Evolutionary conservation across 202 grass and related monocot species (phyloP).

Genomic region (Zizania palustris): DNA sequence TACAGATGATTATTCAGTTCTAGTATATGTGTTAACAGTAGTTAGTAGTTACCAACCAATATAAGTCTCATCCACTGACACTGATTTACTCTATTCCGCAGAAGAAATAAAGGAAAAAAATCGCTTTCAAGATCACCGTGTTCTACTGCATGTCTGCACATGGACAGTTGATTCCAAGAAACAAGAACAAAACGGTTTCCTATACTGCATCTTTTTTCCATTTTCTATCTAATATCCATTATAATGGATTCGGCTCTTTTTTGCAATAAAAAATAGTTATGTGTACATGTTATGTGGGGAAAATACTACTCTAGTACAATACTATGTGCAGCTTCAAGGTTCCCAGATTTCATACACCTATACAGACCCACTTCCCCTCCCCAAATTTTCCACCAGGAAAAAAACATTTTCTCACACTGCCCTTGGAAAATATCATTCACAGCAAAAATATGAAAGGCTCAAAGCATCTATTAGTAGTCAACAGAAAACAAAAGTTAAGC

Average conservation of each 20-base stretch:
- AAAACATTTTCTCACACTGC: neutral
- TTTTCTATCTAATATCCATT: neutral
- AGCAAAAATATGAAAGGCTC: neutral
- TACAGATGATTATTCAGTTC: neutral
- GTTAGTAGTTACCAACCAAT: neutral
- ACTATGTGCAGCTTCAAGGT: neutral
- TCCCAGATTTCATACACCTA: too few relatives aligned
- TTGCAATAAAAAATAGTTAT: neutral
- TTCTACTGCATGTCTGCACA: neutral
- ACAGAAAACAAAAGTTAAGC: neutral
- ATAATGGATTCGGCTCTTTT: neutral
- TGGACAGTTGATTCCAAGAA: slow-evolving; percentile 5
- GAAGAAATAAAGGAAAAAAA: slow-evolving; percentile 16
- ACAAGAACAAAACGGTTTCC: slow-evolving; percentile 3
- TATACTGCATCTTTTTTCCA: neutral
- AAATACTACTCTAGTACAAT: neutral
- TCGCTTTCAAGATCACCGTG: neutral
- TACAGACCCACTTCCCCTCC: neutral
- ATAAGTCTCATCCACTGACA: neutral
- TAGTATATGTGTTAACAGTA: neutral
- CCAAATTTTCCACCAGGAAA: neutral
- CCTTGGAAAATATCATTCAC: neutral
- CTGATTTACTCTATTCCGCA: neutral
- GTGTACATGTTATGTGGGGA: neutral
- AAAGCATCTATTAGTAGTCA: neutral